A percentile compares a stretch with the other conserved stretches of the same genome.
Conservation (phyloP, 257 asterid species). For the Lithospermum erythrorhizon region DNA sequence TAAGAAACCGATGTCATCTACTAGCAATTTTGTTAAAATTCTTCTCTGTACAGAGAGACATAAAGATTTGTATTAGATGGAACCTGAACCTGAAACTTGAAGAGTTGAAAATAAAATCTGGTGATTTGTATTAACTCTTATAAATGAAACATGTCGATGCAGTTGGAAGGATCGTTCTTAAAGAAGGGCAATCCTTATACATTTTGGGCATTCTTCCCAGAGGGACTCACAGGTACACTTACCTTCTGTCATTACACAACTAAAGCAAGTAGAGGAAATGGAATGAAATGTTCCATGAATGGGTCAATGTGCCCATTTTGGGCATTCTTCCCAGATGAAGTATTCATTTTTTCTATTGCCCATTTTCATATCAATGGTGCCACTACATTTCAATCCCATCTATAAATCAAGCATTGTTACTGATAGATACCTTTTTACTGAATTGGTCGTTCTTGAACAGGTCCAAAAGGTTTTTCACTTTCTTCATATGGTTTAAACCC, state of each 20-base stretch:
- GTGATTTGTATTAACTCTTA: background rate
- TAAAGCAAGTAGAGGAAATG: too few relatives aligned
- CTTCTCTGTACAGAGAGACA: background rate
- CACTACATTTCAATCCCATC: background rate
- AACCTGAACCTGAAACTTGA: background rate
- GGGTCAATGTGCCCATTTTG: slow-evolving; percentile 30
- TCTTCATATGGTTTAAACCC: slow-evolving; percentile 59
- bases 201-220: slow-evolving; percentile 85
- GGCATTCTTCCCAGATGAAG: slow-evolving; percentile 86
- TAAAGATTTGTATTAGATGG: too few relatives aligned
- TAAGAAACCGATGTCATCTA: background rate
- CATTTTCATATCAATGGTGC: background rate
- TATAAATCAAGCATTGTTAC: too few relatives aligned
- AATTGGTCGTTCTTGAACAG: slow-evolving; percentile 20
- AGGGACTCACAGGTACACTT: slow-evolving; percentile 54
- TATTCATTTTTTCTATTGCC: too few relatives aligned
- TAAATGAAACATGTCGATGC: slow-evolving; percentile 6
- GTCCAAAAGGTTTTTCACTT: slow-evolving; percentile 68
- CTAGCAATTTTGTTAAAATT: background rate
- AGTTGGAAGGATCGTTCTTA: slow-evolving; percentile 73
- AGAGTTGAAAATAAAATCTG: background rate
- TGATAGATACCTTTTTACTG: background rate
- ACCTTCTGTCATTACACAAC: background rate
- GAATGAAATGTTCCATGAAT: too few relatives aligned
- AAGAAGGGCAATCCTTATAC: slow-evolving; percentile 58